Evolutionary conservation across 257 asterid species (phyloP), one percentile per base, ranked within the genome.

Genomic region (Nicotiana tomentosiformis): DNA sequence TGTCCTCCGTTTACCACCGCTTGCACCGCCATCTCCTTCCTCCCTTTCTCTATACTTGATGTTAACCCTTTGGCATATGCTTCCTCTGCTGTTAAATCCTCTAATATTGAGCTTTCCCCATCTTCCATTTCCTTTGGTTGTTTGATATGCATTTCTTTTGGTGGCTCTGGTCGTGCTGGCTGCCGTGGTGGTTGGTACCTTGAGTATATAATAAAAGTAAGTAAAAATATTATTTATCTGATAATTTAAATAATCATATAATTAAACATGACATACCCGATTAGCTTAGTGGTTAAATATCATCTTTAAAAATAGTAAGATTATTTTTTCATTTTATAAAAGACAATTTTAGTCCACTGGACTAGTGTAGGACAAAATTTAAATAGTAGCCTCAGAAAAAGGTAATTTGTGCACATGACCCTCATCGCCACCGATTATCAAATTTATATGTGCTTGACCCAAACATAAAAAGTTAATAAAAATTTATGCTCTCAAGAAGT

Each of bases 21-120:
- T 0, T 7, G 16, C 23, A 11, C 61, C 9, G 60, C 16, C 14
- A 35, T 51, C 35, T 57, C 66, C 53, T 83, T 49, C 18, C 69
- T 80, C 78, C 84, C 90, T 81, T 70, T 87, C 60, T 78, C 84
- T 86, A 85, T 84, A 58, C 82, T 81, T 5, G 74, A 53, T 58
- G 76, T 79, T 14, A 81, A 89, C 80, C 98, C 98, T 83, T 91
- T 92, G 0, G 93, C 91, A 29, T 82, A 77, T 0, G 91, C 97
- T 81, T 93, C 91, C 77, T 92, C 94, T 2, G 84, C 66, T 7
- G 97, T 93, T 84, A 93, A 61, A 20, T 91, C 97, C 74, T 85
- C 95, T 15, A 92, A 80, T 23, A 91, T 86, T 5, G 93, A 89
- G 90, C 92, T 90, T 12, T 90, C 79, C 14, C 85, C 82, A 46